Conservation (phyloP, 164 flowering plant genomes). For the Cinnamomum chago region DNA sequence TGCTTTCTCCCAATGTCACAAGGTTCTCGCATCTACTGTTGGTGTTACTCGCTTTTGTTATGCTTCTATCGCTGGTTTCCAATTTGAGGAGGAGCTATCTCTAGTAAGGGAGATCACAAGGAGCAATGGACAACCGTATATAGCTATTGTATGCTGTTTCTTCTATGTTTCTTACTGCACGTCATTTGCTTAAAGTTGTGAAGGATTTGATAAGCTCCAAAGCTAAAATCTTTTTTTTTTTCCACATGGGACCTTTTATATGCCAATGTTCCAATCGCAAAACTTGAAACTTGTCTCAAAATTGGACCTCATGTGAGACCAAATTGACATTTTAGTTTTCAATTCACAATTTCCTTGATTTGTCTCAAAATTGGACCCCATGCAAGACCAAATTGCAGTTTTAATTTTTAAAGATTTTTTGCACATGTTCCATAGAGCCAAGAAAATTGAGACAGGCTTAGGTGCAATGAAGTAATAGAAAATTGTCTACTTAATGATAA, state of each 20-base stretch:
- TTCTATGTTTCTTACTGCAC: not conserved
- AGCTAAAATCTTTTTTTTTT: not conserved
- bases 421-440: not conserved
- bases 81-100: constrained; percentile 57
- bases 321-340: not conserved
- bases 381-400: not conserved
- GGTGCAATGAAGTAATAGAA: not conserved
- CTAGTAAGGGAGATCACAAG: constrained; percentile 38
- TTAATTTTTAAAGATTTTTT: not conserved
- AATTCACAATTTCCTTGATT: not conserved
- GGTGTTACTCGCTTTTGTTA: constrained; percentile 64
- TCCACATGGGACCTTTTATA: not conserved
- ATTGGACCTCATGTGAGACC: not conserved
- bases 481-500: not conserved
- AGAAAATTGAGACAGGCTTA: not conserved
- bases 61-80: constrained; percentile 72
- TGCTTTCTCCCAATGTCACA: constrained; percentile 70
- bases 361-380: not conserved
- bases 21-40: constrained; percentile 81
- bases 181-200: not conserved
- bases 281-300: not conserved
- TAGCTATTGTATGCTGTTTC: constrained; percentile 57
- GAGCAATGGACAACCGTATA: constrained; percentile 39
- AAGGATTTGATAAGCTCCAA: not conserved
- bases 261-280: not conserved